phyloP scores from a whole-genome alignment of 2,329 filamentous ascomycete species.

The Emergomyces africanus region DNA sequence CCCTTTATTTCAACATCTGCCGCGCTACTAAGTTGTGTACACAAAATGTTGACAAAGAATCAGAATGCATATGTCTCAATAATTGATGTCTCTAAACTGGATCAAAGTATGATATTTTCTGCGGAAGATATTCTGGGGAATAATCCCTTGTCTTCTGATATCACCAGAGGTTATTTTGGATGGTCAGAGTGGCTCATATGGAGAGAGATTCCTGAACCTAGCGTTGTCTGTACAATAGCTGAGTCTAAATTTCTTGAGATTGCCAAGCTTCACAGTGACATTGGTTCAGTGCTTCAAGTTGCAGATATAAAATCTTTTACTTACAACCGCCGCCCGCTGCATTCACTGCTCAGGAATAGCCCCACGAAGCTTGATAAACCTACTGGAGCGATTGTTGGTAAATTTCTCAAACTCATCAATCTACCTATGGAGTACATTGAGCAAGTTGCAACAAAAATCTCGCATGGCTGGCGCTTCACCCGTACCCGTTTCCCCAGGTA shows the following conservation, averaged over 20 bases:
- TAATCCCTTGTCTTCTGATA: constrained; percentile 3
- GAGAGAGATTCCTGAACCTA: constrained; percentile 15
- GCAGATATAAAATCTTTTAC: not conserved
- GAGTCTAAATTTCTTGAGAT: constrained; percentile 14
- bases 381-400: constrained; percentile 14
- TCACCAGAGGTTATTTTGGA: constrained; percentile 16
- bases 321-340: constrained; percentile 7
- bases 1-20: constrained; percentile 25
- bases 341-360: constrained; percentile 7
- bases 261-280: constrained; percentile 7
- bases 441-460: constrained; percentile 14
- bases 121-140: constrained; percentile 15
- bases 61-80: constrained; percentile 18
- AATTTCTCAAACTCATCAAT: constrained; percentile 12
- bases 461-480: constrained; percentile 13
- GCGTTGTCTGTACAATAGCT: constrained; percentile 20
- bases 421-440: constrained; percentile 15
- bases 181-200: constrained; percentile 24
- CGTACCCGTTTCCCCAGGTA: constrained; percentile 4
- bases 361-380: constrained; percentile 7
- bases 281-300: constrained; percentile 19
- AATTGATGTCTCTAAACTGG: constrained; percentile 19
- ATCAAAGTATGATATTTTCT: constrained; percentile 14
- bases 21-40: constrained; percentile 18
- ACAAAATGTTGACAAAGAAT: constrained; percentile 17